Conservation (phyloP, 177 flowering plant species). For the Viscum album region DNA sequence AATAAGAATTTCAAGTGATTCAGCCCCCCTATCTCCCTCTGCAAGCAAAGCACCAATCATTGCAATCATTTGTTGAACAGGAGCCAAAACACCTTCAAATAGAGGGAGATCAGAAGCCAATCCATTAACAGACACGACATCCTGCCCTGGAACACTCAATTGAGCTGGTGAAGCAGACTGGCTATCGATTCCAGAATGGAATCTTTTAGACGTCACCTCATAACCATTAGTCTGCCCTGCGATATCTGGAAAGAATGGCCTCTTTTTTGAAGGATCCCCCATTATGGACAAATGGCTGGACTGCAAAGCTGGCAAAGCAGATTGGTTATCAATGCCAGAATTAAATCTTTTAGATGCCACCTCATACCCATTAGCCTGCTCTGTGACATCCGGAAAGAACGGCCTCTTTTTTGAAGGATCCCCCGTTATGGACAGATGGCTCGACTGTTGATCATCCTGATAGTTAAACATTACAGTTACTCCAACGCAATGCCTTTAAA, state of each 20-base stretch:
- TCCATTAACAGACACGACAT: conserved; percentile 37
- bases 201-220: conserved; percentile 47
- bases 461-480: conserved; percentile 6
- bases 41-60: conserved; percentile 94
- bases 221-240: conserved; percentile 31
- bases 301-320: conserved; percentile 21
- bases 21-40: conserved; percentile 93
- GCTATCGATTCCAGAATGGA: conserved; percentile 27
- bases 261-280: conserved; percentile 45
- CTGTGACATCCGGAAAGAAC: conserved; percentile 41
- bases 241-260: conserved; percentile 37
- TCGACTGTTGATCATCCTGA: conserved; percentile 56
- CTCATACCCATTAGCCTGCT: conserved; percentile 29
- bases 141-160: conserved; percentile 35
- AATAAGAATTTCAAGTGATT: conserved; percentile 78
- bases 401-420: conserved; percentile 47
- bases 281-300: too few relatives aligned
- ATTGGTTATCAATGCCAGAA: conserved; percentile 23
- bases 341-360: conserved; percentile 42
- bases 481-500: too few relatives aligned
- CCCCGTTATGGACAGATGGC: conserved; percentile 26
- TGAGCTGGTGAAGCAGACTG: conserved; percentile 22
- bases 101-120: conserved; percentile 30
- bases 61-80: conserved; percentile 88
- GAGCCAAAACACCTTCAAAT: conserved; percentile 46